phyloP scores from a whole-genome alignment of 148 eudicot species.

The Amaranthus palmeri region DNA sequence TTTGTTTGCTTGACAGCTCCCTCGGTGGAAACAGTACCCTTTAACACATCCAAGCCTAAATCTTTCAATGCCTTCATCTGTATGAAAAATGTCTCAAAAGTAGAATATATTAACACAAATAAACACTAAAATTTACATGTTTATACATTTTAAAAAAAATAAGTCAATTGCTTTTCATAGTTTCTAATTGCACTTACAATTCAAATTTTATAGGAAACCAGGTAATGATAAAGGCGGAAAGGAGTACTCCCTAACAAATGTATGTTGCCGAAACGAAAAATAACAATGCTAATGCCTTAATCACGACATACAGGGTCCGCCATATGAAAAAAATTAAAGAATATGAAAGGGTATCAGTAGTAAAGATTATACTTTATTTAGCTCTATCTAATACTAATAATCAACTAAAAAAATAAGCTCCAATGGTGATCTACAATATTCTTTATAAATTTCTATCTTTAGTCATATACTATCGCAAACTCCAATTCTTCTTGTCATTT shows the following conservation, averaged over 20 bases:
- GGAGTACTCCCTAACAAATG: not conserved
- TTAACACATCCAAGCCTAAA: conserved; percentile 82
- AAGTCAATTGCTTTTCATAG: not conserved
- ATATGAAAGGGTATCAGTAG: no score
- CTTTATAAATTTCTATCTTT: no score
- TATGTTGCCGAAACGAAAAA: no score
- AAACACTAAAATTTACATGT: not conserved
- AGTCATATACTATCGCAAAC: no score
- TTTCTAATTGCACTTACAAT: not conserved
- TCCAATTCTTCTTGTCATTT: no score
- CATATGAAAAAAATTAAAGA: no score
- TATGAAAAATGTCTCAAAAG: not conserved
- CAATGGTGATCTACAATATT: no score
- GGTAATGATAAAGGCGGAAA: not conserved
- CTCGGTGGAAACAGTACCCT: conserved; percentile 83
- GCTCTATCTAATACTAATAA: no score
- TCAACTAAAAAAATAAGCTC: no score
- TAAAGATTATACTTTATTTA: no score
- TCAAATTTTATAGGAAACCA: not conserved
- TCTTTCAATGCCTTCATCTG: conserved; percentile 95
- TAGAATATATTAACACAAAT: not conserved
- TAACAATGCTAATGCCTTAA: no score
- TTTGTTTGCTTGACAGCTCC: conserved; percentile 72
- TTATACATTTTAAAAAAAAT: not conserved
- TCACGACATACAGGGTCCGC: no score